Conservation (phyloP, 306 rosid genomes). For the Fragaria iinumae region DNA sequence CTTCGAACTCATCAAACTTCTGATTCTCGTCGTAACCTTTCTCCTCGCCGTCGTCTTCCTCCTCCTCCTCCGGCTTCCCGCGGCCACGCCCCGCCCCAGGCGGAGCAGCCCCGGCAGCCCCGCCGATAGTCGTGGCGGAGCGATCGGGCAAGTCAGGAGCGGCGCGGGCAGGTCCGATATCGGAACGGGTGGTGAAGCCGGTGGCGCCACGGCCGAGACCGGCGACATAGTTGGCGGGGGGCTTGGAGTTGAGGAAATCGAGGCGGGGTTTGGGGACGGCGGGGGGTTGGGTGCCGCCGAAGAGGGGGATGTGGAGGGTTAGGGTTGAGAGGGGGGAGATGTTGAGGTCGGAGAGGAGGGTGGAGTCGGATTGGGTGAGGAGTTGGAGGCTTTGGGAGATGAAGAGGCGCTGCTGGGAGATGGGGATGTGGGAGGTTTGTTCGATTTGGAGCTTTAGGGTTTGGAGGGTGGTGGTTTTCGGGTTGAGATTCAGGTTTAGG, state of each 20-base stretch:
- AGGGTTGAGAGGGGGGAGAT: slow-evolving; percentile 42
- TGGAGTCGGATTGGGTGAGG: slow-evolving; percentile 25
- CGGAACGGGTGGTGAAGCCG: slow-evolving; percentile 83
- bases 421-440: slow-evolving; percentile 42
- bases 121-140: slow-evolving; percentile 52
- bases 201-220: slow-evolving; percentile 97
- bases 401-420: slow-evolving; percentile 55
- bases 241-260: slow-evolving; percentile 78
- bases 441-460: slow-evolving; percentile 51
- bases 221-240: slow-evolving; percentile 83
- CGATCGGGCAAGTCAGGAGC: slow-evolving; percentile 81
- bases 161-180: slow-evolving; percentile 84
- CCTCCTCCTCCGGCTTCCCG: slow-evolving; percentile 80
- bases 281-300: slow-evolving; percentile 50
- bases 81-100: slow-evolving; percentile 49
- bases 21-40: slow-evolving; percentile 86
- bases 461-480: slow-evolving; percentile 56
- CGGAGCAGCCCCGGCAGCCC: slow-evolving; percentile 27
- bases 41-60: slow-evolving; percentile 66
- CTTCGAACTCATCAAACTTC: slow-evolving; percentile 88
- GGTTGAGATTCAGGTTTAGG: slow-evolving; percentile 51
- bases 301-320: slow-evolving; percentile 39
- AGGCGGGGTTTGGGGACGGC: slow-evolving; percentile 60
- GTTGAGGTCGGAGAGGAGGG: slow-evolving; percentile 52
- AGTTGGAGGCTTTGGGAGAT: slow-evolving; percentile 53